Evolutionary conservation across 805 yeast genomes (phyloP).

Genomic region (Wickerhamomyces silvicola): DNA sequence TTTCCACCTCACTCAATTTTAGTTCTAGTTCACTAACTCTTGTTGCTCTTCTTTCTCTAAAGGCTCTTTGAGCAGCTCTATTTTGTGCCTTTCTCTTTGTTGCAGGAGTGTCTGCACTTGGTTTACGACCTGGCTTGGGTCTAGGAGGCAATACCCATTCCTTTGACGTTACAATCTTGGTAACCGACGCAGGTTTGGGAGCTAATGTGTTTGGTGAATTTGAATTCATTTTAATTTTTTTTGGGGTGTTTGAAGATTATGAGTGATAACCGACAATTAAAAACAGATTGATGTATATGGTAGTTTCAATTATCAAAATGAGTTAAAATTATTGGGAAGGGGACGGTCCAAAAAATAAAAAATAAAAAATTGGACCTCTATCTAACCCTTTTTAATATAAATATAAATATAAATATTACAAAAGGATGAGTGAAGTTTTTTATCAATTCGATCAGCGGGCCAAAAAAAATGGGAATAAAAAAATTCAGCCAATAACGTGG

Average conservation of each 20-base stretch:
- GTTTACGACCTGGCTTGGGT: slow-evolving; percentile 66
- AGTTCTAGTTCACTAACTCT: slow-evolving; percentile 73
- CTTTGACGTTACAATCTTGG: slow-evolving; percentile 56
- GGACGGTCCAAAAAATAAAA: no score
- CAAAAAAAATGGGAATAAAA: no score
- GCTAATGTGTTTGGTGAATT: slow-evolving; percentile 12
- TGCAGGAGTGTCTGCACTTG: slow-evolving; percentile 69
- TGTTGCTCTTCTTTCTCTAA: slow-evolving; percentile 80
- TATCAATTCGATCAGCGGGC: slow-evolving; percentile 6
- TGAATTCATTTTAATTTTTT: no score
- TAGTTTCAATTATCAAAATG: no score
- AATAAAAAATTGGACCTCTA: not conserved
- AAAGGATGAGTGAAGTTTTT: no score
- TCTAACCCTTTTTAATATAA: not conserved
- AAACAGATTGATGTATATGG: not conserved
- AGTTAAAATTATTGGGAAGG: no score
- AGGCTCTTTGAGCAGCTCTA: slow-evolving; percentile 90
- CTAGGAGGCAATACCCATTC: slow-evolving; percentile 79
- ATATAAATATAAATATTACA: no score
- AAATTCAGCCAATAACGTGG: no score
- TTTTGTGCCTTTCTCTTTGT: slow-evolving; percentile 85
- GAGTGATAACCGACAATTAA: not conserved
- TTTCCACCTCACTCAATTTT: slow-evolving; percentile 58
- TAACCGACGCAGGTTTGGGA: slow-evolving; percentile 19
- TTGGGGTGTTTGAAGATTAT: slow-evolving; percentile 16